Evolutionary conservation across 441 rosid species (phyloP), one percentile per base, ranked within the genome.

Genomic region (Arabidopsis lyrata): DNA sequence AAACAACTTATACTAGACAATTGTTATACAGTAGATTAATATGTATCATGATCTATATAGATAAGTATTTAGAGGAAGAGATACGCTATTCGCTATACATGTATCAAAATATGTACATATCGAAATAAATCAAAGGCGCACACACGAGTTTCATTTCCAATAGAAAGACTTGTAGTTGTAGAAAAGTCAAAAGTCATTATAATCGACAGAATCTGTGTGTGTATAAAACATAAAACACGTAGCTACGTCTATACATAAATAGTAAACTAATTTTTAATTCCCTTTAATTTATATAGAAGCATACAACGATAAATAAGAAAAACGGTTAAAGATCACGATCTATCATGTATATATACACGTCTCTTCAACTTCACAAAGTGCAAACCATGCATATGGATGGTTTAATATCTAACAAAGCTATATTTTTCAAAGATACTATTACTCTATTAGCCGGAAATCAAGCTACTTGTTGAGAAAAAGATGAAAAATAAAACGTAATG

Each of bases 261-360:
- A 47, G 15, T 7, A 44, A 62, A 72, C 47, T 48, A 6, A 1
- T 44, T 7, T 11, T 13, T 16, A 13, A 39, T 12, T 39, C 6
- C 24, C 16, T 52, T 62, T 29, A 29, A 3, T 0, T 13, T 38
- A 53, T 24, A 39, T 39, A 67, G 6, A 44, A 52, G 57, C 59
- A 53, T 63, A 36, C 48, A 34, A 72, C 39, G 29, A 63, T 55
- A 73, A 35, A 55, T n/a, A 49, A 48, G 47, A 66, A 39, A 47
- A 74, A 56, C 24, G 27, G 69, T 68, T 75, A 45, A 61, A 61
- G 35, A 61, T 61, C 74, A 75, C 64, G 74, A 75, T 75, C 69
- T 15, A 68, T 61, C 69, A 75, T 75, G 34, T 61, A 42, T 16
- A 41, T n/a, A 62, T 41, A 65, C 77, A 66, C 77, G 62, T 58